Evolutionary conservation across 345 rosid species (phyloP), one percentile per base, ranked within the genome.

Genomic region (Euphorbia peplus): DNA sequence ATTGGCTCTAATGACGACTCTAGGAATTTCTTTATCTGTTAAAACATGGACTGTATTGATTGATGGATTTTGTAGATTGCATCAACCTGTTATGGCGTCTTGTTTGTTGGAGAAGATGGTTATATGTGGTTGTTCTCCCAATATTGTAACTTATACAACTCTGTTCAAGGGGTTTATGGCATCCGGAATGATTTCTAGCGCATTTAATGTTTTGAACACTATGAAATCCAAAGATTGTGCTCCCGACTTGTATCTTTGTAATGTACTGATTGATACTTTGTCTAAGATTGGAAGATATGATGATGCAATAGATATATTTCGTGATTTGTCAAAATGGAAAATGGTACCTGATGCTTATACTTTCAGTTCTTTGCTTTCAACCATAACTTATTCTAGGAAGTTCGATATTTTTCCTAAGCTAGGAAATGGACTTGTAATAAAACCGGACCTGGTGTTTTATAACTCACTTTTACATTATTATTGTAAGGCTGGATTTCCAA

Each of bases 341-440:
- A 66, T 90, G 77, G 76, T 77, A 24, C 88, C 92, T 25, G 97
- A 91, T 85, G 68, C 73, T 79, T 91, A 76, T 73, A 88, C 92
- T 46, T 74, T 85, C 71, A 78, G 82, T 52, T 80, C 97, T 44
- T 82, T 88, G 64, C 52, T 84, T 63, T 84, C 88, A 35, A 69
- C 77, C 50, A 44, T 84, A 48, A 70, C 81, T 73, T 73, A 61
- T 60, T 88, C 87, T 10, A 68, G 70, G 60, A 73, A 77, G 48
- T 85, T 71, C 21, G 30, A 78, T 64, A 74, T 87, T 37, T 37
- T 79, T 21, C 76, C 73, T 42, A 74, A 71, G 47, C 76, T 48
- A 54, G 67, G n/a, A n/a, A n/a, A n/a, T 69, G 80, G 79, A 44
- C 58, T 73, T 71, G 69, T 67, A 15, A 32, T 69, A 35, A 76